Evolutionary conservation across 768 basidiomycete species (phyloP).

Genomic region (Rhizopogon vesiculosus): DNA sequence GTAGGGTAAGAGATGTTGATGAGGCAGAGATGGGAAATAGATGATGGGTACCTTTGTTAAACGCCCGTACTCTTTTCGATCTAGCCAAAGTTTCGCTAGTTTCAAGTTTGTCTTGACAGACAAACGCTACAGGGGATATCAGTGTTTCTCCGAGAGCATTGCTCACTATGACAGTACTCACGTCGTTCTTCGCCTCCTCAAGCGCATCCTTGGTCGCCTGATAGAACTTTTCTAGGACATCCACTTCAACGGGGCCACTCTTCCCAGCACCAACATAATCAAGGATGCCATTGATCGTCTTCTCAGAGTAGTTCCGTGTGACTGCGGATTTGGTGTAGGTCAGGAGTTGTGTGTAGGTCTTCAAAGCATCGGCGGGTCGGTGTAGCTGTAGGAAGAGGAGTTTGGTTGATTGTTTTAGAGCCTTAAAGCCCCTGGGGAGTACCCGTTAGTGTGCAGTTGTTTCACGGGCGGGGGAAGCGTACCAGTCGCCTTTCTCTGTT

Average conservation of each 20-base stretch:
- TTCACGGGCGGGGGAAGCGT: conserved; percentile 12
- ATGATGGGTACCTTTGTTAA: conserved; percentile 61
- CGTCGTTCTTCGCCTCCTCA: conserved; percentile 95
- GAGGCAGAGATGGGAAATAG: neutral
- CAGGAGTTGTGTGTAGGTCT: conserved; percentile 81
- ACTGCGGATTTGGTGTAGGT: conserved; percentile 95
- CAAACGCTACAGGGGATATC: conserved; percentile 53
- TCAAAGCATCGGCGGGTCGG: conserved; percentile 79
- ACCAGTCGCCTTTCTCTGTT: conserved; percentile 94
- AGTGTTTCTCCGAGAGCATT: neutral
- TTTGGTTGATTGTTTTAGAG: conserved; percentile 96
- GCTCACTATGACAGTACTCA: conserved; percentile 26
- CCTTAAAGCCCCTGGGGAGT: conserved; percentile 89
- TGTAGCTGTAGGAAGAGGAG: conserved; percentile 77
- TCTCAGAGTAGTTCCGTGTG: conserved; percentile 95
- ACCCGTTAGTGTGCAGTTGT: neutral
- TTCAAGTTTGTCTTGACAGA: conserved; percentile 96
- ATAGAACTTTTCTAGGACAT: conserved; percentile 92
- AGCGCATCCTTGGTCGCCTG: conserved; percentile 87
- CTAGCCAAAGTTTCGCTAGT: conserved; percentile 95
- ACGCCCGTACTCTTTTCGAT: conserved; percentile 85
- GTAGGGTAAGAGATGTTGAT: neutral
- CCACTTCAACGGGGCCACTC: conserved; percentile 73
- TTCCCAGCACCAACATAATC: conserved; percentile 95
- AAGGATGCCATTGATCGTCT: conserved; percentile 96